A percentile compares a stretch with the other conserved stretches of the same genome.
Evolutionary conservation across 139 green algal species (phyloP).

Genomic region (Ettlia oleoabundans): DNA sequence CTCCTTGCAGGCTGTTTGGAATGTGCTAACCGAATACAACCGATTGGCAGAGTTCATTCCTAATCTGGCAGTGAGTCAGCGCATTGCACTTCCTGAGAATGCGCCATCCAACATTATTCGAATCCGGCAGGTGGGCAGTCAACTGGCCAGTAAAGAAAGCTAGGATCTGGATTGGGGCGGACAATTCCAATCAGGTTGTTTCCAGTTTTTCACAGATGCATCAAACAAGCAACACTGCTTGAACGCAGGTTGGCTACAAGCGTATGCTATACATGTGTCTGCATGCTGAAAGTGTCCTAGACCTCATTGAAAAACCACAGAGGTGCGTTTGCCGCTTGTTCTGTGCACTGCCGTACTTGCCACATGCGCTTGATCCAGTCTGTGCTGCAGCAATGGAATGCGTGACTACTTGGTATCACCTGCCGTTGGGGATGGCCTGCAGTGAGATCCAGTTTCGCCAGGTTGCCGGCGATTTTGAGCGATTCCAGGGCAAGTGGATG

Average conservation of each 20-base stretch:
- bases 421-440: background rate
- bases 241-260: constrained; percentile 64
- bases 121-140: constrained; percentile 50
- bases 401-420: background rate
- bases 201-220: too few relatives aligned
- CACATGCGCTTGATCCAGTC: background rate
- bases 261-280: constrained; percentile 67
- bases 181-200: too few relatives aligned
- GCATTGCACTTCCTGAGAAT: constrained; percentile 39
- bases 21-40: constrained; percentile 56
- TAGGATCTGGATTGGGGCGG: too few relatives aligned
- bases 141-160: too few relatives aligned
- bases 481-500: constrained; percentile 73
- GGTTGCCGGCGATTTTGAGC: constrained; percentile 57
- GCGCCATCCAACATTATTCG: constrained; percentile 41
- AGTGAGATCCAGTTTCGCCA: constrained; percentile 71
- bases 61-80: constrained; percentile 58
- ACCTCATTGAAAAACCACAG: constrained; percentile 58
- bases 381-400: background rate
- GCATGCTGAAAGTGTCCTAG: constrained; percentile 62
- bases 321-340: background rate
- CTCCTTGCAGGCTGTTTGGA: constrained; percentile 26
- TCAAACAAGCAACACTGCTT: too few relatives aligned
- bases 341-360: too few relatives aligned
- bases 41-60: constrained; percentile 63